A percentile compares a stretch with the other conserved stretches of the same genome.
phyloP scores from a whole-genome alignment of 495 filamentous ascomycete species.

The Apiosordaria backusii region DNA sequence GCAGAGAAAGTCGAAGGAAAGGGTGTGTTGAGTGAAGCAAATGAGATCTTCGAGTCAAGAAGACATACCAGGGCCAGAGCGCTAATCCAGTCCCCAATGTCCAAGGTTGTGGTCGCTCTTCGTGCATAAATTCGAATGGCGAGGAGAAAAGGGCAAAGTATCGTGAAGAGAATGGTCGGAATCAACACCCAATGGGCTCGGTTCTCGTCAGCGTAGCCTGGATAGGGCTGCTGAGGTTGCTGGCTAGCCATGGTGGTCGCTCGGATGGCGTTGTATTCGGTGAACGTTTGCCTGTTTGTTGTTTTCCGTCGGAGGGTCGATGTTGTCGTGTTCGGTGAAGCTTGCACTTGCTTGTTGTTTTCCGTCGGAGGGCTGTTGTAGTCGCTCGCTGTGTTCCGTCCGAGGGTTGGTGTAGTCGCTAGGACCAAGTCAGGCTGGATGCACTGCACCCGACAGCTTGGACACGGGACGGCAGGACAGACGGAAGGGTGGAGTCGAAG shows the following conservation, averaged over 20 bases:
- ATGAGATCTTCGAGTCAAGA: too few species aligned
- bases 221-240: background rate
- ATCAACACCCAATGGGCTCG: conserved; percentile 14
- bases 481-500: background rate
- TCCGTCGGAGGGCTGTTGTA: background rate
- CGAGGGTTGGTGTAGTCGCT: background rate
- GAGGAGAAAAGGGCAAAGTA: conserved; percentile 7
- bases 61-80: conserved; percentile 19
- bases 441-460: background rate
- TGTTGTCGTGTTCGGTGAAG: background rate
- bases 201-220: conserved; percentile 9
- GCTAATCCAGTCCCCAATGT: conserved; percentile 28
- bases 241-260: background rate
- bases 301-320: background rate
- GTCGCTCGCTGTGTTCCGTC: background rate
- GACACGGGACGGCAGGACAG: background rate
- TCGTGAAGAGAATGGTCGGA: conserved; percentile 12
- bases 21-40: too few species aligned
- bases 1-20: too few species aligned
- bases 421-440: background rate
- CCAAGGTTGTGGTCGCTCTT: conserved; percentile 14
- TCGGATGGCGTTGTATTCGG: background rate
- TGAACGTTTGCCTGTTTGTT: background rate
- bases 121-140: conserved; percentile 15
- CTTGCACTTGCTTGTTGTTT: background rate